Conservation (phyloP, 352 stramenopile species). For the Pythium aquatile region DNA sequence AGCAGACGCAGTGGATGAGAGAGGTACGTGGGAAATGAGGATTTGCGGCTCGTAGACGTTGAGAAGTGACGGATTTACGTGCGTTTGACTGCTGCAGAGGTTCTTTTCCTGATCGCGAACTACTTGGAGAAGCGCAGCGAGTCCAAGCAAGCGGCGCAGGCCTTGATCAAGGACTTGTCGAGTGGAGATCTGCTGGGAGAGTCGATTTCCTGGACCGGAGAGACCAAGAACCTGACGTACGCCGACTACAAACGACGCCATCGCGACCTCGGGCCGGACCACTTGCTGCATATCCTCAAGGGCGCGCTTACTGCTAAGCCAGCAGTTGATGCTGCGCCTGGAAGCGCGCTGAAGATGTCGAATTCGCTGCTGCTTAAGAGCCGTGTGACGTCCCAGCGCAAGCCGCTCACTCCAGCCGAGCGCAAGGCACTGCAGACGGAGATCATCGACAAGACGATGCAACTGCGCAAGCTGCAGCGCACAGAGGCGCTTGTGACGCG, state of each 20-base stretch:
- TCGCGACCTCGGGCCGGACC: constrained; percentile 56
- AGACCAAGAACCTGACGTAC: constrained; percentile 49
- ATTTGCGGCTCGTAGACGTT: background rate
- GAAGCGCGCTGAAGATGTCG: constrained; percentile 13
- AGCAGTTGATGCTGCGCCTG: constrained; percentile 6
- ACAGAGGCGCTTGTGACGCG: constrained; percentile 60
- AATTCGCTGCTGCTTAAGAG: constrained; percentile 59
- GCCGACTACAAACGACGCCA: constrained; percentile 76
- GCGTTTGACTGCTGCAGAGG: constrained; percentile 32
- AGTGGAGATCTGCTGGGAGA: constrained; percentile 54
- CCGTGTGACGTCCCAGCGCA: constrained; percentile 33
- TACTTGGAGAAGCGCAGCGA: constrained; percentile 70
- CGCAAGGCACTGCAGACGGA: constrained; percentile 52
- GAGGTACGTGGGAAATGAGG: background rate
- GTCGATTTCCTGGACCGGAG: constrained; percentile 69
- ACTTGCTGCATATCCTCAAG: constrained; percentile 57
- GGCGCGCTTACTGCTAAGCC: constrained; percentile 20
- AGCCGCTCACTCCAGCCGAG: constrained; percentile 36
- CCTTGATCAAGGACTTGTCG: constrained; percentile 64
- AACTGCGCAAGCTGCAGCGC: constrained; percentile 39
- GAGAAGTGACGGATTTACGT: background rate
- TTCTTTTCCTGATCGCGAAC: constrained; percentile 86
- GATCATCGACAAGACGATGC: constrained; percentile 49
- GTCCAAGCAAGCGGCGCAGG: constrained; percentile 61
- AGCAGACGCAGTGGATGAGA: background rate